Percentiles rank a stretch among this genome's conserved stretches.
Evolutionary conservation across 163 green algal species (phyloP).

Genomic region (Scenedesmus sp.): DNA sequence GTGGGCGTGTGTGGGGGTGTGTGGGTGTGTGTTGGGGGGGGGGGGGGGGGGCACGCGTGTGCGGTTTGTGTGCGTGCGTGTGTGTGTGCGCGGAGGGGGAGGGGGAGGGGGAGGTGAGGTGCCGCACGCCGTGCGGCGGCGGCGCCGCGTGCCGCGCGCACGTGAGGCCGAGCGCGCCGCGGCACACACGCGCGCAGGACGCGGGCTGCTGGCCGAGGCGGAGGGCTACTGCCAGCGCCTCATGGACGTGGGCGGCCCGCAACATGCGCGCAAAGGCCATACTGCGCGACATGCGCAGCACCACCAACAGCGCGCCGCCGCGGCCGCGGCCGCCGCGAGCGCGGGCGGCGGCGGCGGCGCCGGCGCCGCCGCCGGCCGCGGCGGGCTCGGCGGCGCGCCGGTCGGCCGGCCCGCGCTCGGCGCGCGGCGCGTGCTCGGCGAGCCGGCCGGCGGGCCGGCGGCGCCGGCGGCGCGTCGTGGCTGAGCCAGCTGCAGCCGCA

Average conservation of each 20-base stretch:
- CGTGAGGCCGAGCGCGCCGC: no score
- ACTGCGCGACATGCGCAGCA: slow-evolving; percentile 70
- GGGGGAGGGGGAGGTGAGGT: no score
- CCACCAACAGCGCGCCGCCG: slow-evolving; percentile 10
- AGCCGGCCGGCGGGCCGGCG: neutral
- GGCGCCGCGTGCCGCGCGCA: no score
- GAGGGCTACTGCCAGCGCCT: slow-evolving; percentile 72
- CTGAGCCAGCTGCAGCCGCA: neutral
- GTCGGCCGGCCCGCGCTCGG: neutral
- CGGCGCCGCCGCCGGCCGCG: neutral
- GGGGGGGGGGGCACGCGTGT: neutral
- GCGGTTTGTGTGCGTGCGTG: neutral
- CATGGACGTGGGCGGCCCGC: slow-evolving; percentile 76
- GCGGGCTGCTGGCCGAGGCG: slow-evolving; percentile 61
- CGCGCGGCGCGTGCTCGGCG: slow-evolving; percentile 17
- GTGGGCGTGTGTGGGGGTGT: slow-evolving; percentile 44
- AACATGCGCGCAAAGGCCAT: slow-evolving; percentile 80
- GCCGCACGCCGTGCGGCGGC: no score
- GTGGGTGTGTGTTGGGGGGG: neutral
- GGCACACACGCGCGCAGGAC: no score
- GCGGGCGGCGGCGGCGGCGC: neutral
- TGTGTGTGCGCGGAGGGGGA: no score
- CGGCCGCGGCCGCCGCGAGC: neutral
- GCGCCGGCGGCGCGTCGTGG: neutral
- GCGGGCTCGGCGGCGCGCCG: slow-evolving; percentile 4